A percentile compares a stretch with the other conserved stretches of the same genome.
phyloP scores from a whole-genome alignment of 1,284 basidiomycete genomes.

The Malassezia slooffiae region DNA sequence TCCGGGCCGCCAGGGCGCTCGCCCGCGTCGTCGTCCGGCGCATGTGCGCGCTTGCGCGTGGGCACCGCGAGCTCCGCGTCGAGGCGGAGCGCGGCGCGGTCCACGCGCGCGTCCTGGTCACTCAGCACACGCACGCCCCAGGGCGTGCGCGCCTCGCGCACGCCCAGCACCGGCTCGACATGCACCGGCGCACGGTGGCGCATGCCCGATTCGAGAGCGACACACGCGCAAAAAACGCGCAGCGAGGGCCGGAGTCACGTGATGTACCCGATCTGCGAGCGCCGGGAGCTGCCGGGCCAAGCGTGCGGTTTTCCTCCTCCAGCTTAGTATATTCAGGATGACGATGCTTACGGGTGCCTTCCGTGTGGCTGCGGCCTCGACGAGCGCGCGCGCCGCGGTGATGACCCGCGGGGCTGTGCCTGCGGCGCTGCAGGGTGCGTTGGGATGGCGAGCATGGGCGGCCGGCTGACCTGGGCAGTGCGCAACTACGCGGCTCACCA shows the following conservation, averaged over 20 bases:
- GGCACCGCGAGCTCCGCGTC: background rate
- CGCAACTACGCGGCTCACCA: slow-evolving; percentile 10
- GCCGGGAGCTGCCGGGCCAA: no score
- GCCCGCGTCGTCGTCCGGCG: background rate
- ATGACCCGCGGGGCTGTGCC: slow-evolving; percentile 10
- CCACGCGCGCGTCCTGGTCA: slow-evolving; percentile 1
- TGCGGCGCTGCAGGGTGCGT: slow-evolving; percentile 15
- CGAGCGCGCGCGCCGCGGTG: slow-evolving; percentile 13
- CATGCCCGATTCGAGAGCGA: no score
- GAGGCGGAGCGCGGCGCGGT: background rate
- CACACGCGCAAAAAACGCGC: no score
- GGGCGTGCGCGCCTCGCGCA: no score
- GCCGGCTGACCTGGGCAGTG: background rate
- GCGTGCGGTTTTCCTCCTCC: background rate
- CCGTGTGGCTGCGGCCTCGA: slow-evolving; percentile 16
- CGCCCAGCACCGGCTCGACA: no score
- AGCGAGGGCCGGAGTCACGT: no score
- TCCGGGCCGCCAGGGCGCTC: background rate
- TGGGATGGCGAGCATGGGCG: no score
- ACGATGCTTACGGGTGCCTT: slow-evolving; percentile 14
- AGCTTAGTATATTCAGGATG: slow-evolving; percentile 3
- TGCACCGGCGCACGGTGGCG: no score
- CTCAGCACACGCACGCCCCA: background rate
- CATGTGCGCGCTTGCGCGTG: background rate
- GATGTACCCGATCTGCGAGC: no score